phyloP scores from a whole-genome alignment of 495 filamentous ascomycete species.

The Usnea hakonensis region DNA sequence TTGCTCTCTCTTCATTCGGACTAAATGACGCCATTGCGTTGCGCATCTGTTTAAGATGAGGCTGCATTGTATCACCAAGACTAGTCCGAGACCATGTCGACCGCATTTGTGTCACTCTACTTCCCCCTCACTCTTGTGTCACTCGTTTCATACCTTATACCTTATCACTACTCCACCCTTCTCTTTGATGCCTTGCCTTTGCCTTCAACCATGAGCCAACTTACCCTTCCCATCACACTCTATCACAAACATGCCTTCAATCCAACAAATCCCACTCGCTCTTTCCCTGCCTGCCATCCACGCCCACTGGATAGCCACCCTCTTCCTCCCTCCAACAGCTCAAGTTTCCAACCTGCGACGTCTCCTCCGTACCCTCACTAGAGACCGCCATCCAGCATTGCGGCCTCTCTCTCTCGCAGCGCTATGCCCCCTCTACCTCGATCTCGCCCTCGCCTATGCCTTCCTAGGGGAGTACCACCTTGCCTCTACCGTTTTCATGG shows the following conservation, averaged over 20 bases:
- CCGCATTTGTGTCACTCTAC: too few relatives aligned
- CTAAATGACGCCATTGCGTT: too few relatives aligned
- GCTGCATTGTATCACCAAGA: too few relatives aligned
- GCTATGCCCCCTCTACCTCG: background rate
- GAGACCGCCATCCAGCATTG: background rate
- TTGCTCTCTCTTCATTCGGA: too few relatives aligned
- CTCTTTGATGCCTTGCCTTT: background rate
- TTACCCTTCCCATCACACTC: background rate
- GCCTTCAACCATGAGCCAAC: background rate
- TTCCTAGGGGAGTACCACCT: constrained; percentile 11
- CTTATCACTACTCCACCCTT: background rate
- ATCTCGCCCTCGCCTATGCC: constrained; percentile 11
- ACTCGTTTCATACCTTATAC: background rate
- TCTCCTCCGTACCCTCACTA: background rate
- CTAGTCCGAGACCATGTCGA: too few relatives aligned
- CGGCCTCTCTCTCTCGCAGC: background rate
- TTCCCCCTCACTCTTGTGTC: background rate
- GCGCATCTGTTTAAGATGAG: too few relatives aligned
- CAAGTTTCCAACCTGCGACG: background rate
- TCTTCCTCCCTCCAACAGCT: background rate
- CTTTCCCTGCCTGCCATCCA: background rate
- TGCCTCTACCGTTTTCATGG: background rate
- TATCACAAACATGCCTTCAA: background rate
- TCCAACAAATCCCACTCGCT: background rate
- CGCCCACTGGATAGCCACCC: background rate